phyloP scores from a whole-genome alignment of 352 stramenopile species.

The Paralagenidium karlingii region DNA sequence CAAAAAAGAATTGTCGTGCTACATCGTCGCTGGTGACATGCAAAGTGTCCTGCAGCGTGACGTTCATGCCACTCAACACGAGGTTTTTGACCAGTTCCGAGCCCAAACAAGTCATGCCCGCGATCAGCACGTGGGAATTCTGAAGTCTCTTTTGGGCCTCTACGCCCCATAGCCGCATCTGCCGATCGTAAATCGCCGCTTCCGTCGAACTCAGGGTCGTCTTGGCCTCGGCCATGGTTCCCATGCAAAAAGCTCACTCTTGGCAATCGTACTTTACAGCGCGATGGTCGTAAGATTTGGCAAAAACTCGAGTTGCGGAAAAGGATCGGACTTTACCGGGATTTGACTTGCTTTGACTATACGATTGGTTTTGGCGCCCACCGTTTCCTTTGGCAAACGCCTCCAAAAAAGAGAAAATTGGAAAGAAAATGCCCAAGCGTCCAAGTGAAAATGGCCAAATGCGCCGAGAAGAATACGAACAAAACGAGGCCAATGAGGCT shows the following conservation, averaged over 20 bases:
- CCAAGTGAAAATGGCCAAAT: constrained; percentile 78
- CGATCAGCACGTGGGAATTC: constrained; percentile 81
- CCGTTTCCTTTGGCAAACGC: too few relatives aligned
- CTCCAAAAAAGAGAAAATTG: too few relatives aligned
- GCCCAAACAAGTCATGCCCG: constrained; percentile 67
- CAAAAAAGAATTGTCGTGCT: constrained; percentile 81
- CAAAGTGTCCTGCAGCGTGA: constrained; percentile 85
- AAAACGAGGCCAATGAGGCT: constrained; percentile 18
- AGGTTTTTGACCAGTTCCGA: constrained; percentile 97
- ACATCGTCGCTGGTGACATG: constrained; percentile 28
- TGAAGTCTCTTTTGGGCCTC: constrained; percentile 92
- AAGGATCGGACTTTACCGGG: too few relatives aligned
- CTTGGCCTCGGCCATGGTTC: too few relatives aligned
- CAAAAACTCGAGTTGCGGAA: too few relatives aligned
- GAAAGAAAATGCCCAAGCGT: constrained; percentile 83
- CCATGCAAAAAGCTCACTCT: too few relatives aligned
- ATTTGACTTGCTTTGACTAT: too few relatives aligned
- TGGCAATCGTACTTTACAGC: too few relatives aligned
- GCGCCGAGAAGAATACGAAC: constrained; percentile 77
- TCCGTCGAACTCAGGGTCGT: constrained; percentile 67
- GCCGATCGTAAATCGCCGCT: constrained; percentile 95
- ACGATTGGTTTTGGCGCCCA: too few relatives aligned
- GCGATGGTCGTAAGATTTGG: too few relatives aligned
- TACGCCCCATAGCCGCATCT: constrained; percentile 98
- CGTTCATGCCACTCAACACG: constrained; percentile 90